phyloP scores from a whole-genome alignment of 768 basidiomycete genomes.

The Boletus vermiculosoides region DNA sequence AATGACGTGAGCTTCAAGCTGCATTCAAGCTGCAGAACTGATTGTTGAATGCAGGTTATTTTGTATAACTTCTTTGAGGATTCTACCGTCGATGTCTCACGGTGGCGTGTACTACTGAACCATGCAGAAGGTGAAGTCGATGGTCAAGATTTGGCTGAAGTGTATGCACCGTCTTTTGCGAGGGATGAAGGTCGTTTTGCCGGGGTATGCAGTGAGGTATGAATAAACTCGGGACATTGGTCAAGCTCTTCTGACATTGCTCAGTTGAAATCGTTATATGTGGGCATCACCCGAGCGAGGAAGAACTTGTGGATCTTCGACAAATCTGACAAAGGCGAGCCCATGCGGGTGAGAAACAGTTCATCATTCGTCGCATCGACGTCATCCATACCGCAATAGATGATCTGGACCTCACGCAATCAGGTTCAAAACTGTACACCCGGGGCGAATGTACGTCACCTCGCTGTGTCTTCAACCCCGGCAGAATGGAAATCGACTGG shows the following conservation, averaged over 20 bases:
- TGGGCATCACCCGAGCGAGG: conserved; percentile 63
- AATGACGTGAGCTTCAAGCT: conserved; percentile 12
- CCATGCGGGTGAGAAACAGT: conserved; percentile 47
- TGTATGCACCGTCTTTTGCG: conserved; percentile 44
- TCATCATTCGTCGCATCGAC: background rate
- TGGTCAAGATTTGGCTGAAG: conserved; percentile 6
- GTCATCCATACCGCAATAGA: conserved; percentile 31
- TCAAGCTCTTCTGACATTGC: background rate
- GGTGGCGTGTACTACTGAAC: conserved; percentile 62
- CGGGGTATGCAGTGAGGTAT: conserved; percentile 58
- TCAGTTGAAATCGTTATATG: conserved; percentile 67
- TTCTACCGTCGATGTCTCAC: conserved; percentile 47
- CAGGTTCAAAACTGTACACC: conserved; percentile 51
- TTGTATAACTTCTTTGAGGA: conserved; percentile 75
- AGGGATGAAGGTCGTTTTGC: conserved; percentile 47
- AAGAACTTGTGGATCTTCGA: too few species aligned
- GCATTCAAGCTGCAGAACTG: background rate
- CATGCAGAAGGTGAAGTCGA: conserved; percentile 29
- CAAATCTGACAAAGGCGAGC: conserved; percentile 40
- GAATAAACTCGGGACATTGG: conserved; percentile 1
- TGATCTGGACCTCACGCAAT: conserved; percentile 47
- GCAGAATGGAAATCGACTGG: conserved; percentile 48
- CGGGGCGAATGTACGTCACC: conserved; percentile 46
- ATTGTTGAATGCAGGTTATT: conserved; percentile 48
- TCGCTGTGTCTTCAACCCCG: conserved; percentile 52